Conservation (phyloP, 2,329 filamentous ascomycete genomes). For the Xylariomycetidae sp. region DNA sequence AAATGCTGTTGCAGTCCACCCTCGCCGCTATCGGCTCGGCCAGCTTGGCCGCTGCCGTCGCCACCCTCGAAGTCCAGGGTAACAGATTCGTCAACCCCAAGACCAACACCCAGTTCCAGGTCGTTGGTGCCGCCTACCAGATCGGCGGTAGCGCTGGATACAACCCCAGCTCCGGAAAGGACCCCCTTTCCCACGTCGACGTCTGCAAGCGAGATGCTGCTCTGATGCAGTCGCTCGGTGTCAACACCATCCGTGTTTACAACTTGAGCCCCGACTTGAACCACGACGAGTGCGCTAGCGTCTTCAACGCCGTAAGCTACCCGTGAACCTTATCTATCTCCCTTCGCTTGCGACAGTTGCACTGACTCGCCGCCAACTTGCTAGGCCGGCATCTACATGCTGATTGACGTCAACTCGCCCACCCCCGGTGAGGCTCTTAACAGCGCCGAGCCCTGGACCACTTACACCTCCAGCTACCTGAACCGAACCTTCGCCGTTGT, state of each 20-base stretch:
- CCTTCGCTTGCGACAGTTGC: background rate
- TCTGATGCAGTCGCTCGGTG: constrained; percentile 57
- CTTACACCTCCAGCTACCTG: constrained; percentile 54
- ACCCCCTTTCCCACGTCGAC: constrained; percentile 54
- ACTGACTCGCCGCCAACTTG: background rate
- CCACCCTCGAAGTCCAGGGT: constrained; percentile 49
- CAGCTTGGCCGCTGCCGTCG: constrained; percentile 49
- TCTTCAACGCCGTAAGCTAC: constrained; percentile 54
- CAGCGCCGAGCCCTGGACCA: constrained; percentile 49
- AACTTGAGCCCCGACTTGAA: constrained; percentile 60
- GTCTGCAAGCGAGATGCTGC: constrained; percentile 59
- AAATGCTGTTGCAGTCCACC: constrained; percentile 33
- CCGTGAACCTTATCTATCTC: background rate
- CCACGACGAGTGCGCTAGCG: constrained; percentile 60
- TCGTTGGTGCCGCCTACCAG: constrained; percentile 64
- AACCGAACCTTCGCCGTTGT: constrained; percentile 63
- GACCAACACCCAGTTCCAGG: constrained; percentile 56
- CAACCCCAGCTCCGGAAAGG: constrained; percentile 45
- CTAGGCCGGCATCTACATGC: constrained; percentile 59
- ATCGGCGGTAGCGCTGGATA: constrained; percentile 60
- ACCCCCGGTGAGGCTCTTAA: constrained; percentile 51
- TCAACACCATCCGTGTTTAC: constrained; percentile 66
- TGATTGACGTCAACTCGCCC: constrained; percentile 64
- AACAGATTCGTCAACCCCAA: constrained; percentile 54
- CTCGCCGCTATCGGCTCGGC: constrained; percentile 49